phyloP scores from a whole-genome alignment of 176 grass and related monocot genomes.

The Elymus sibiricus region DNA sequence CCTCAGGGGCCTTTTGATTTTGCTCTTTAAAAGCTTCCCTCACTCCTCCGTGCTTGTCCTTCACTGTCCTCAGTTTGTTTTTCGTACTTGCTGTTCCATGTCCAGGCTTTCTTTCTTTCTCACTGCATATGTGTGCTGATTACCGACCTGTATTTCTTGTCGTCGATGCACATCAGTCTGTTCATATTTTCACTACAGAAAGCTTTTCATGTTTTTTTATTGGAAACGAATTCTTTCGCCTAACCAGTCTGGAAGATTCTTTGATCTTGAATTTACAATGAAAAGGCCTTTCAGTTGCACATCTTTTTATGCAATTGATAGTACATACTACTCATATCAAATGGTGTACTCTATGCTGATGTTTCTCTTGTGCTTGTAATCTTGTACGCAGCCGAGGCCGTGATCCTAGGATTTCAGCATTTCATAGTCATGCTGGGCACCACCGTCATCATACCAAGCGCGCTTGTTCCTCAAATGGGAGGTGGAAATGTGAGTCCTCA shows the following conservation, averaged over 20 bases:
- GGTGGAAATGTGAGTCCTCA: conserved; percentile 71
- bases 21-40: conserved; percentile 12
- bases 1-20: background rate
- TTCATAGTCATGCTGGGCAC: conserved; percentile 97
- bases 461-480: conserved; percentile 97
- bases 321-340: background rate
- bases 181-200: background rate
- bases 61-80: background rate
- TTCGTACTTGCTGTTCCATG: background rate
- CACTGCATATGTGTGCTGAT: background rate
- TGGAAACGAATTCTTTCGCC: background rate
- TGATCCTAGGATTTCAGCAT: conserved; percentile 93
- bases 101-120: background rate
- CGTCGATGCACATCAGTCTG: background rate
- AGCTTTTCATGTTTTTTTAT: background rate
- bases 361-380: background rate
- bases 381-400: conserved; percentile 69
- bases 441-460: conserved; percentile 87
- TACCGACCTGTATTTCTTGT: background rate
- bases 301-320: background rate
- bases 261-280: background rate
- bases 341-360: background rate
- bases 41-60: background rate
- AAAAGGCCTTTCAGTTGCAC: background rate
- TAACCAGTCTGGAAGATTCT: conserved; percentile 1